Percentiles rank a stretch among this genome's conserved stretches.
Conservation (phyloP, 2,329 filamentous ascomycete genomes). For the Ophiosphaerella korrae region DNA sequence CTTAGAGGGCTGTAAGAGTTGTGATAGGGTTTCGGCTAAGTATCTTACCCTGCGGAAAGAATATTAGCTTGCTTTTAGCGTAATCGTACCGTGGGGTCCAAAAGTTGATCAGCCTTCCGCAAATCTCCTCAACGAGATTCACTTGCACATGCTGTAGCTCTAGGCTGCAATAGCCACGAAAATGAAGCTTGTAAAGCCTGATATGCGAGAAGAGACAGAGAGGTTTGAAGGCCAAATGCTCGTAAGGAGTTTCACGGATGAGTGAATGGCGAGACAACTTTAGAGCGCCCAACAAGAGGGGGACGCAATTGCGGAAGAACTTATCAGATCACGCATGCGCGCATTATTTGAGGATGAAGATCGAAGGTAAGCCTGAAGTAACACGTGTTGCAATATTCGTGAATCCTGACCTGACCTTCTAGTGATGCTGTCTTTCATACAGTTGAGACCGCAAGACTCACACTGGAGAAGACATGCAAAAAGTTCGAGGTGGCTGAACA, state of each 20-base stretch:
- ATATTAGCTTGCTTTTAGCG: too few species aligned
- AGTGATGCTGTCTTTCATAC: background rate
- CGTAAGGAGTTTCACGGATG: slow-evolving; percentile 6
- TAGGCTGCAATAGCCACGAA: too few species aligned
- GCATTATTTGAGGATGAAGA: slow-evolving; percentile 1
- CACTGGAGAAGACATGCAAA: background rate
- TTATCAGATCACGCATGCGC: background rate
- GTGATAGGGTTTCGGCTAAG: too few species aligned
- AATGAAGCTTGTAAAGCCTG: background rate
- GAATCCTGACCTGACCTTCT: background rate
- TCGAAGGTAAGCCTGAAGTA: background rate
- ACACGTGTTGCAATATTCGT: background rate
- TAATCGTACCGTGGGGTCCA: too few species aligned
- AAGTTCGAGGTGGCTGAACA: background rate
- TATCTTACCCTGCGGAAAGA: too few species aligned
- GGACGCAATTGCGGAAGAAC: background rate
- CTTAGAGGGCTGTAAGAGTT: too few species aligned
- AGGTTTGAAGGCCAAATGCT: background rate
- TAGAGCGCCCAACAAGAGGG: slow-evolving; percentile 2
- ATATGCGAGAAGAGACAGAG: background rate
- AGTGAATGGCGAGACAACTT: slow-evolving; percentile 3
- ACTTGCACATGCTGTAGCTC: too few species aligned
- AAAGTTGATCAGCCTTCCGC: too few species aligned
- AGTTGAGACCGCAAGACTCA: slow-evolving; percentile 1
- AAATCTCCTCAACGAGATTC: too few species aligned